phyloP scores from a whole-genome alignment of 495 filamentous ascomycete species.

The Penicillium psychrofluorescens region DNA sequence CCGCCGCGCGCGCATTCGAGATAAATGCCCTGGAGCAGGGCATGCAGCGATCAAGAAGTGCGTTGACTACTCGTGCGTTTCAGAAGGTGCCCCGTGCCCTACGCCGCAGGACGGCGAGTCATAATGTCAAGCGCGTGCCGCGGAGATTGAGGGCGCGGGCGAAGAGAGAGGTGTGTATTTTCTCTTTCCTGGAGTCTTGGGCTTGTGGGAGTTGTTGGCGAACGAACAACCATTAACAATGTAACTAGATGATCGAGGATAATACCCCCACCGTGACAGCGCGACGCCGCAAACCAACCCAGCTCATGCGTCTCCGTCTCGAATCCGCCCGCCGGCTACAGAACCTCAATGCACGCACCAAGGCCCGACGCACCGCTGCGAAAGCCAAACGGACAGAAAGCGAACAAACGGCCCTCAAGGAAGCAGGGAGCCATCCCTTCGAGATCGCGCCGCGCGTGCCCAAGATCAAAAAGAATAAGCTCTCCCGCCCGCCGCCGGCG shows the following conservation, averaged over 20 bases:
- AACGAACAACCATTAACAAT: no score
- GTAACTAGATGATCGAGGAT: conserved; percentile 65
- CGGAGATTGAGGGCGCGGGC: conserved; percentile 64
- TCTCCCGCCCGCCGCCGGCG: conserved; percentile 59
- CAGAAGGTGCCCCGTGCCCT: conserved; percentile 81
- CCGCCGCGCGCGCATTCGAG: conserved; percentile 77
- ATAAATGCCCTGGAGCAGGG: conserved; percentile 76
- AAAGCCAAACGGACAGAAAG: conserved; percentile 29
- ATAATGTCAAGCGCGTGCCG: conserved; percentile 91
- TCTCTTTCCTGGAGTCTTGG: background rate
- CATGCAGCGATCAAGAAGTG: conserved; percentile 64
- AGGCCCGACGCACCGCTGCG: conserved; percentile 34
- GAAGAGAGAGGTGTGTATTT: conserved; percentile 53
- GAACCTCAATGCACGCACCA: conserved; percentile 51
- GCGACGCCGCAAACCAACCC: conserved; percentile 62
- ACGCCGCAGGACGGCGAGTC: conserved; percentile 81
- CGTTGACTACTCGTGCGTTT: conserved; percentile 68
- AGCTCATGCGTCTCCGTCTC: conserved; percentile 65
- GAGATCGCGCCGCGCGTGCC: conserved; percentile 47
- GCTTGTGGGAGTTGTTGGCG: no score
- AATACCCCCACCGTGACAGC: conserved; percentile 81
- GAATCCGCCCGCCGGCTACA: conserved; percentile 72
- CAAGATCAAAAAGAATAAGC: conserved; percentile 61
- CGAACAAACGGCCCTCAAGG: conserved; percentile 22
- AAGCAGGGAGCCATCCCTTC: conserved; percentile 26